Conservation (phyloP, 1,284 basidiomycete species). For the Papiliotrema nemorosa region DNA sequence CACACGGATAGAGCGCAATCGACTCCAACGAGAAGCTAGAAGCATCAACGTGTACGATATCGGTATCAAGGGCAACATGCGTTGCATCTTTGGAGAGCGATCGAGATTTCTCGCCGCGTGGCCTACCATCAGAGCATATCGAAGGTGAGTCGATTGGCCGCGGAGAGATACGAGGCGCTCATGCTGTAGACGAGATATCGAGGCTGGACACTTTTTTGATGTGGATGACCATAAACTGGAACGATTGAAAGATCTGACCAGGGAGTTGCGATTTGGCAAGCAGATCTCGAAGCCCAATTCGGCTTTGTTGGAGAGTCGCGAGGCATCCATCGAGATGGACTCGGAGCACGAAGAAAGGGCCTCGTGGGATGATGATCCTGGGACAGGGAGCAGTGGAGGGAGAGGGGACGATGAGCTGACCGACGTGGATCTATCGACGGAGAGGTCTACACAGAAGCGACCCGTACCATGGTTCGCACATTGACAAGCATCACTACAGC, state of each 20-base stretch:
- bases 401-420: too few species aligned
- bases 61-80: slow-evolving; percentile 64
- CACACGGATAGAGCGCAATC: slow-evolving; percentile 62
- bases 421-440: too few species aligned
- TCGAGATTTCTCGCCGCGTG: neutral
- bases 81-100: slow-evolving; percentile 21
- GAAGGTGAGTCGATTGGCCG: slow-evolving; percentile 14
- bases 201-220: slow-evolving; percentile 32
- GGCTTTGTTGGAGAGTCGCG: too few species aligned
- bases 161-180: slow-evolving; percentile 1
- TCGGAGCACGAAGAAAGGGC: too few species aligned
- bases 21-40: slow-evolving; percentile 65
- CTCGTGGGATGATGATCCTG: too few species aligned
- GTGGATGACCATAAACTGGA: slow-evolving; percentile 28
- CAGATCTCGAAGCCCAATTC: neutral
- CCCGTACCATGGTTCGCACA: too few species aligned
- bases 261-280: slow-evolving; percentile 25
- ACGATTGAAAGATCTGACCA: slow-evolving; percentile 22
- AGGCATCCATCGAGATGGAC: too few species aligned
- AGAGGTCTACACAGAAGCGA: too few species aligned
- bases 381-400: too few species aligned
- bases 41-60: slow-evolving; percentile 69
- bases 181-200: slow-evolving; percentile 8
- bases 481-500: too few species aligned
- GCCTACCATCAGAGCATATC: slow-evolving; percentile 4